Base-by-base conservation (phyloP, 805 yeast genomes). In the Kluyveromyces wickerhamii region DNA sequence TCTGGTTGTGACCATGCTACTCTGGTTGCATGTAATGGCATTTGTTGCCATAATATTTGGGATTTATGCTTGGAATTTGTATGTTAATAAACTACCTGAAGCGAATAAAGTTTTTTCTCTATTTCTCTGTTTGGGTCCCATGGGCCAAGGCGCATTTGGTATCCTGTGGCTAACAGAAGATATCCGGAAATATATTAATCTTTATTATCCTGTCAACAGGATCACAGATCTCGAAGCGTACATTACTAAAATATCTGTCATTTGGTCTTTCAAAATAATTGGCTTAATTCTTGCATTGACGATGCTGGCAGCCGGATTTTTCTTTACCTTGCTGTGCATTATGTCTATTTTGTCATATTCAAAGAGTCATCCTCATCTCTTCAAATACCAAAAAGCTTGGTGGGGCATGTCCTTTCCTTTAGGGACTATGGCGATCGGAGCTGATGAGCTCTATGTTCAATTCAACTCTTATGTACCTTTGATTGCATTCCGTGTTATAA, bases 321-420 rank as follows among this genome's bases (percentile, higher is more conserved):
- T 74, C 52, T 64, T 79, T 53, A 74, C 72, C 0, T 49, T 67
- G 12, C 47, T 69, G 7, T 69, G 76, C 1, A 26, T 65, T 2
- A 29, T 58, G 2, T 51, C 66, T 4, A 35, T 52, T 4, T 13
- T 40, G 1, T 45, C 57, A 4, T 46, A 47, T 30, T 38, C 40
- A 2, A 28, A 31, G 4, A 22, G 22, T 1, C 24, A 24, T 11
- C 23, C 24, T 13, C 32, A 23, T 8, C 49, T 55, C 4, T 56
- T 54, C 13, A 36, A 43, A 21, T 77, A 74, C 60, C 61, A 65
- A 19, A 65, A 66, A 42, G 68, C 72, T 1, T 75, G 76, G 74
- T 83, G 95, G 95, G 77, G 87, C 12, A 72, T 82, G 65, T 82
- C 95, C 43, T 87, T 87, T 77, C 96, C 95, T 4, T 49, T 86